These are phyloP conservation scores for Penicillium freii DNA, from an alignment of 2,329 filamentous ascomycete species.

Conservation along the genomic window DNA sequence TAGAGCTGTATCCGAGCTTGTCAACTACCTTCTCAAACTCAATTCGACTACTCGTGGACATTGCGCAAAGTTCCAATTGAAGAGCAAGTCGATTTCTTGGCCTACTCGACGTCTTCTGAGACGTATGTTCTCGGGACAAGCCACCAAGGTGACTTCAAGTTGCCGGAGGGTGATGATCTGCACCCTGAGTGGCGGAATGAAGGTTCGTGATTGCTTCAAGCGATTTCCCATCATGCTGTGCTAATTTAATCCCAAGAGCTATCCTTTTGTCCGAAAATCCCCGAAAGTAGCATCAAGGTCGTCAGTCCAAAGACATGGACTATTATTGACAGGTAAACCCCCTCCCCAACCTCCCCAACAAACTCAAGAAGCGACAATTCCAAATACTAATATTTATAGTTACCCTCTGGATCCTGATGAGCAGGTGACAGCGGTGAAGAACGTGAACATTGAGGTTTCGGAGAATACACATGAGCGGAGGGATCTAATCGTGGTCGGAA, in stretches of 20 bases:
- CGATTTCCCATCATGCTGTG: not conserved
- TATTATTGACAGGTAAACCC: conserved; percentile 64
- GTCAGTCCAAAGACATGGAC: conserved; percentile 74
- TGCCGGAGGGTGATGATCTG: conserved; percentile 82
- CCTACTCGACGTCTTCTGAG: conserved; percentile 72
- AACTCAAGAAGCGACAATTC: not conserved
- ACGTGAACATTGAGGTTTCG: conserved; percentile 81
- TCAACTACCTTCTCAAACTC: conserved; percentile 65
- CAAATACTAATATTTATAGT: conserved; percentile 25
- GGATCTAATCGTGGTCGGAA: conserved; percentile 79
- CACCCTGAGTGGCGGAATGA: conserved; percentile 78
- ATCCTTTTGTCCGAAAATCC: conserved; percentile 63
- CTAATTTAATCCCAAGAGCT: conserved; percentile 41
- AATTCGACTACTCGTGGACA: conserved; percentile 74
- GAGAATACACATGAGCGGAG: conserved; percentile 85
- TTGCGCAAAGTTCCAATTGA: conserved; percentile 69
- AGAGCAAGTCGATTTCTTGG: conserved; percentile 68
- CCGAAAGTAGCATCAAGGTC: conserved; percentile 72
- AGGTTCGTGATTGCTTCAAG: conserved; percentile 41
- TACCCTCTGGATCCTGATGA: conserved; percentile 72
- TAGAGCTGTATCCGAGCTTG: conserved; percentile 71
- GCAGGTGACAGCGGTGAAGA: conserved; percentile 75
- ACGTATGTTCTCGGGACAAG: conserved; percentile 77
- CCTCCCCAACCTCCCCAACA: not conserved
- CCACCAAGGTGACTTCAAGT: conserved; percentile 67